A percentile compares a stretch with the other conserved stretches of the same genome.
Evolutionary conservation across 345 rosid genomes (phyloP).

Genomic region (Camelina laxa): DNA sequence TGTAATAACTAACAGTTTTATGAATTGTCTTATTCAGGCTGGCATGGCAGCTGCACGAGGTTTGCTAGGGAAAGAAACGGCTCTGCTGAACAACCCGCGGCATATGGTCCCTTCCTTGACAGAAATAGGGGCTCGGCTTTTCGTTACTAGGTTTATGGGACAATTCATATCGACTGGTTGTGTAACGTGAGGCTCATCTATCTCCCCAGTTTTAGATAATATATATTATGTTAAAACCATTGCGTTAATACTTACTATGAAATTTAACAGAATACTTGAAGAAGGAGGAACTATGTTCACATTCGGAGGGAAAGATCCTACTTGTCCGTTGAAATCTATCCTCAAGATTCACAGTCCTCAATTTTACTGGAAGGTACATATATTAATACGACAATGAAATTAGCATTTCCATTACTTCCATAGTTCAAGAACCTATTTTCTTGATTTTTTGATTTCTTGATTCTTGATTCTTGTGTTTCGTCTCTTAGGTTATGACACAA

Average conservation of each 20-base stretch:
- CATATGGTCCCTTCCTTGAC: constrained; percentile 79
- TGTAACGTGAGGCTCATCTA: constrained; percentile 61
- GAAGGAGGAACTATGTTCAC: constrained; percentile 87
- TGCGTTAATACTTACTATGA: background rate
- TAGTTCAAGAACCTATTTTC: constrained; percentile 9
- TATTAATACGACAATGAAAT: background rate
- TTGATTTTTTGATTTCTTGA: constrained; percentile 12
- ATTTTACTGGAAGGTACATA: constrained; percentile 92
- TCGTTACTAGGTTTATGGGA: constrained; percentile 76
- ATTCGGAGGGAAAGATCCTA: constrained; percentile 60
- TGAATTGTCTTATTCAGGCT: constrained; percentile 52
- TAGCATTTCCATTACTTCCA: background rate
- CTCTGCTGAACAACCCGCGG: constrained; percentile 61
- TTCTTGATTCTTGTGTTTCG: background rate
- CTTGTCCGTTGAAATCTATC: constrained; percentile 52
- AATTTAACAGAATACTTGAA: constrained; percentile 63
- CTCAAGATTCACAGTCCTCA: constrained; percentile 79
- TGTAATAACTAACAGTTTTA: background rate
- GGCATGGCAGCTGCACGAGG: constrained; percentile 74
- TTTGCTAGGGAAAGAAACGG: constrained; percentile 58
- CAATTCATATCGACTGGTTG: constrained; percentile 68
- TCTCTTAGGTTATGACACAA: constrained; percentile 74
- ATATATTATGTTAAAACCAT: background rate
- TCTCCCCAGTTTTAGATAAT: constrained; percentile 1
- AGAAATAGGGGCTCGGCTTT: constrained; percentile 76